A percentile compares a stretch with the other conserved stretches of the same genome.
Conservation (phyloP, 257 asterid species). For the Gynochthodes officinalis region DNA sequence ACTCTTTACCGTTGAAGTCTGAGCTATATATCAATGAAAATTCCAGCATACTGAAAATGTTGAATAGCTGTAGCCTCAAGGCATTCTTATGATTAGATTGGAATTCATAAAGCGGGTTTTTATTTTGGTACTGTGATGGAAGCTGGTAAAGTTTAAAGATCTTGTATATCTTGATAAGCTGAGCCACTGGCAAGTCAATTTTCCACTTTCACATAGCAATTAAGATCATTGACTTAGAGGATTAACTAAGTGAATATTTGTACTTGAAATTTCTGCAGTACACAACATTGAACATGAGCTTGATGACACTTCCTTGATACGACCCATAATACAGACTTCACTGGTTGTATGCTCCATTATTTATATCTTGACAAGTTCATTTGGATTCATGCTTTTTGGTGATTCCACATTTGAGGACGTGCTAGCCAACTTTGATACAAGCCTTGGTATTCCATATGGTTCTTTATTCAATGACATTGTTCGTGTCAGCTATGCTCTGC, state of each 20-base stretch:
- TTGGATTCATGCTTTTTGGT: conserved; percentile 59
- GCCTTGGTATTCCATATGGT: conserved; percentile 80
- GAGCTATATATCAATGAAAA: background rate
- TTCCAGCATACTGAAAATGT: background rate
- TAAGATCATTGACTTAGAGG: background rate
- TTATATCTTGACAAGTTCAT: conserved; percentile 55
- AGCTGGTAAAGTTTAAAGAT: background rate
- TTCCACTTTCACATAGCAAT: background rate
- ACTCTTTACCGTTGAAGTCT: background rate
- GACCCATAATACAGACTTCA: conserved; percentile 44
- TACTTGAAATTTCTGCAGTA: conserved; percentile 33
- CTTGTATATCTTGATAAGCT: background rate
- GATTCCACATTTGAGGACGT: conserved; percentile 64
- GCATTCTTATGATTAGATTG: background rate
- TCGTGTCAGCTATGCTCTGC: conserved; percentile 88
- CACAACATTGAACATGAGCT: conserved; percentile 58
- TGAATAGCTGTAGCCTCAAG: background rate
- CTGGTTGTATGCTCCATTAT: conserved; percentile 45
- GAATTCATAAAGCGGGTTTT: background rate
- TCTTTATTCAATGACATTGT: conserved; percentile 67
- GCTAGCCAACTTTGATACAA: conserved; percentile 74
- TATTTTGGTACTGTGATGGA: background rate
- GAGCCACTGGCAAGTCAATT: background rate
- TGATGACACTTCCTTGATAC: conserved; percentile 35
- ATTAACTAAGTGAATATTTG: background rate